phyloP scores from a whole-genome alignment of 2,329 filamentous ascomycete genomes.

The Trichoderma atrobrunneum region DNA sequence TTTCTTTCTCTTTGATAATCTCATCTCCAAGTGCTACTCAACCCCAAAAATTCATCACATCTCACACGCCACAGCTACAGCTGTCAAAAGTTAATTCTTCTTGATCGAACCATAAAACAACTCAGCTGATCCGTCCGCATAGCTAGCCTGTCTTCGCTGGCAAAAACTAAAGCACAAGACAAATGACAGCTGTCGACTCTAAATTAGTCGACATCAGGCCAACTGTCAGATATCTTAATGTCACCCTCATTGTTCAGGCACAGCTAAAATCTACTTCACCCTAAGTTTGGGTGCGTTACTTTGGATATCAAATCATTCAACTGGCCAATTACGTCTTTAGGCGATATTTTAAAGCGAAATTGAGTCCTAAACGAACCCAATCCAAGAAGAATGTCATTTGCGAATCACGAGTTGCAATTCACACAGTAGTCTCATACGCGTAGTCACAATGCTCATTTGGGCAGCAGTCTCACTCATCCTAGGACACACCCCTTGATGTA shows the following conservation, averaged over 20 bases:
- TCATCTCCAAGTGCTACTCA: background rate
- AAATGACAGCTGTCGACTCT: background rate
- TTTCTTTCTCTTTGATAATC: background rate
- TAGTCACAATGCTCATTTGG: background rate
- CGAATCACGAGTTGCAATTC: background rate
- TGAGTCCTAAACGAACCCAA: background rate
- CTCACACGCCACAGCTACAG: background rate
- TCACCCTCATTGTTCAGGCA: background rate
- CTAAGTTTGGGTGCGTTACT: no score
- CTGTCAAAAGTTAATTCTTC: background rate
- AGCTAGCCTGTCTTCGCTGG: background rate
- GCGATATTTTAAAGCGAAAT: background rate
- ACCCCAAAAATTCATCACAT: background rate
- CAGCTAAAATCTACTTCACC: background rate
- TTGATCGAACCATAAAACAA: background rate
- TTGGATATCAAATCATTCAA: background rate
- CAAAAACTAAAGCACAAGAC: background rate
- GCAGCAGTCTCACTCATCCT: background rate
- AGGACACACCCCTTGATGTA: background rate
- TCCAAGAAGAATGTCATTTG: background rate
- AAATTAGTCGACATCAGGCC: background rate
- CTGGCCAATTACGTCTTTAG: background rate
- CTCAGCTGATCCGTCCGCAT: background rate
- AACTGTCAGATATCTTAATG: background rate
- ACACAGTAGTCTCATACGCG: background rate